Base-by-base conservation (phyloP, 2,329 filamentous ascomycete genomes). In the Neurospora sp. region DNA sequence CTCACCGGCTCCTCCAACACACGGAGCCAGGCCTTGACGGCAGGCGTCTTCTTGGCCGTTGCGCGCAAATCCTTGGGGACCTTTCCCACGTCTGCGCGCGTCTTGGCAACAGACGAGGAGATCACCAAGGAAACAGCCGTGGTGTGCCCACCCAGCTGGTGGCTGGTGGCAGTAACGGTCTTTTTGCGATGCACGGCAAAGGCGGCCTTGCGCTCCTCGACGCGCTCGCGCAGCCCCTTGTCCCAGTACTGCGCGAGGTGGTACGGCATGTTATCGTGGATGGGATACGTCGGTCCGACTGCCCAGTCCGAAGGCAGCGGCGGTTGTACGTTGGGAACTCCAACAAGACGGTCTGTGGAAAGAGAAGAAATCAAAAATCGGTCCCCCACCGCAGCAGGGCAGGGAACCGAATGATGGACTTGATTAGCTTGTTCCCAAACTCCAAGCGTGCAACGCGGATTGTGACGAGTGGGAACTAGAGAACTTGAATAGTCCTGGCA, bases 161-260 rank as follows among this genome's bases (percentile, higher is more conserved):
- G 41, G 15, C 46, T 57, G 12, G 43, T 67, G 15, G 57, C 67
- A 4, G 43, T 36, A 5, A 65, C 67, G 19, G 69, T n/a, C 57
- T 43, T 17, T 66, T 52, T 70, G 66, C 67, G 69, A 38, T 68
- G 69, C 40, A 68, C 23, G 28, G 69, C 68, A 39, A 41, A 68
- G 23, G 67, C 79, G 11, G 80, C 77, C 36, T 79, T 81, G 76
- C 82, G 82, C 28, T 83, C 80, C 71, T 86, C 84, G 71, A 83
- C 83, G 73, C 81, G 83, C 74, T 86, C 80, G 33, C 84, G 83
- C 68, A 83, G 74, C n/a, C 83, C 80, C 69, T 78, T 78, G 75
- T 97, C 93, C 93, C 93, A 97, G 72, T 93, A 87, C 17, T 91
- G 88, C 2, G 95, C 95, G 69, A 97, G 85, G 77, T 95, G 93